Base-by-base conservation (phyloP, 2,329 filamentous ascomycete genomes). In the Drechslerella stenobrocha region DNA sequence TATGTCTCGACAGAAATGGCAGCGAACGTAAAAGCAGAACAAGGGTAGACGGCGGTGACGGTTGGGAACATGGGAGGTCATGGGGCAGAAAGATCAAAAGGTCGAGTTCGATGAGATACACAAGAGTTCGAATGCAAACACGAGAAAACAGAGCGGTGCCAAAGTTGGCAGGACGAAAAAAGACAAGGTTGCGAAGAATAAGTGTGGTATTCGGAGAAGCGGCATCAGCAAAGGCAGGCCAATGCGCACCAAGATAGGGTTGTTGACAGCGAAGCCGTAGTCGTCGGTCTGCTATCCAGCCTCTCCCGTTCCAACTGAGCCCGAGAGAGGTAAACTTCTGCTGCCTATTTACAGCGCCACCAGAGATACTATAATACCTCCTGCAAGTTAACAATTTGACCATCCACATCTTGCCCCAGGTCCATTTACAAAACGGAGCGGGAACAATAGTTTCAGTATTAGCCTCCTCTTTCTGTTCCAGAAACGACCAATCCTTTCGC, bases 261-360 rank as follows among this genome's bases (percentile, higher is more conserved):
- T 55, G 48, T 23, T 46, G 63, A 60, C 45, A 60, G 55, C 63
- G 44, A 67, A 60, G 53, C 63, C 63, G 50, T 15, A 52, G 35
- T 65, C 40, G 52, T 56, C 63, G 55, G 60, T 67, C 63, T 45
- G 63, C 63, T 53, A 56, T 56, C 55, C 51, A 67, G 51, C 63
- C 63, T 67, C 55, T 66, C 51, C 63, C 63, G 63, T 67, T 67
- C 63, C 63, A 67, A 67, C 63, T 67, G 63, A 67, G 60, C 63
- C 50, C 50, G 56, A 67, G 61, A 67, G 61, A 52, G 47, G 63
- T 60, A 56, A 34, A 55, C 56, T 35, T 45, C 63, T 67, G 63
- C 63, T 67, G 63, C 23, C 50, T 67, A 67, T 60, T 47, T 67
- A 67, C 63, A 67, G 63, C 63, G 51, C 53, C 50, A 15, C 37